Evolutionary conservation across 306 rosid genomes (phyloP).

Genomic region (Bauhinia variegata): DNA sequence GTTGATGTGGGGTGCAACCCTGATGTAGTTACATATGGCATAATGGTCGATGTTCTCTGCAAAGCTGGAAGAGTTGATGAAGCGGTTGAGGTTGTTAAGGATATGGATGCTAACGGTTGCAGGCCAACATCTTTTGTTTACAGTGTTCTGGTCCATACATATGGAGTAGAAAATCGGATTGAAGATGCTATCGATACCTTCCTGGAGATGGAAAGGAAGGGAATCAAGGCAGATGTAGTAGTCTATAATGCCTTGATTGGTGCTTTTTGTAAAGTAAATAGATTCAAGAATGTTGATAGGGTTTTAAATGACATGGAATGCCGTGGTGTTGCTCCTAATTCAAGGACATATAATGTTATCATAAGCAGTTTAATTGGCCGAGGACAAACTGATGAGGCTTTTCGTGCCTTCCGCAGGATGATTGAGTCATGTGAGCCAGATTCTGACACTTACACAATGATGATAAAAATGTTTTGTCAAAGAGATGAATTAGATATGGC

Average conservation of each 20-base stretch:
- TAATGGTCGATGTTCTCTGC: slow-evolving; percentile 84
- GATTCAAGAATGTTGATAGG: slow-evolving; percentile 62
- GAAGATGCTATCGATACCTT: slow-evolving; percentile 83
- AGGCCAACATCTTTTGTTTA: slow-evolving; percentile 71
- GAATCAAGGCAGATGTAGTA: slow-evolving; percentile 69
- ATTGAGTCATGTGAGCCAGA: slow-evolving; percentile 74
- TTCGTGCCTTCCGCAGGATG: slow-evolving; percentile 62
- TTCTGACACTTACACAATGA: slow-evolving; percentile 76
- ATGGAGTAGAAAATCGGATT: slow-evolving; percentile 73
- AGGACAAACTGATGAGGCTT: slow-evolving; percentile 68
- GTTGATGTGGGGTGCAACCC: slow-evolving; percentile 60
- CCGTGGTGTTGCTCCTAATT: slow-evolving; percentile 58
- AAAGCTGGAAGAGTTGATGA: slow-evolving; percentile 89
- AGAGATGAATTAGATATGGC: slow-evolving; percentile 64
- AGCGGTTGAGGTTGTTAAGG: slow-evolving; percentile 68
- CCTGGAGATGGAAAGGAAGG: slow-evolving; percentile 73
- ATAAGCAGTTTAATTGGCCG: slow-evolving; percentile 61
- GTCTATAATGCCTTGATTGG: slow-evolving; percentile 80
- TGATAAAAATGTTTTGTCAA: slow-evolving; percentile 82
- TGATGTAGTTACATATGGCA: slow-evolving; percentile 84
- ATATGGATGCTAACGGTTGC: slow-evolving; percentile 63
- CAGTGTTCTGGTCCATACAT: slow-evolving; percentile 75
- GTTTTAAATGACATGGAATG: slow-evolving; percentile 70
- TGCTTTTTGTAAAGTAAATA: slow-evolving; percentile 68
- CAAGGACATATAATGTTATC: slow-evolving; percentile 77